A percentile compares a stretch with the other conserved stretches of the same genome.
Conservation (phyloP, 139 green algal species). For the Auxenochlorella pyrenoidosa region DNA sequence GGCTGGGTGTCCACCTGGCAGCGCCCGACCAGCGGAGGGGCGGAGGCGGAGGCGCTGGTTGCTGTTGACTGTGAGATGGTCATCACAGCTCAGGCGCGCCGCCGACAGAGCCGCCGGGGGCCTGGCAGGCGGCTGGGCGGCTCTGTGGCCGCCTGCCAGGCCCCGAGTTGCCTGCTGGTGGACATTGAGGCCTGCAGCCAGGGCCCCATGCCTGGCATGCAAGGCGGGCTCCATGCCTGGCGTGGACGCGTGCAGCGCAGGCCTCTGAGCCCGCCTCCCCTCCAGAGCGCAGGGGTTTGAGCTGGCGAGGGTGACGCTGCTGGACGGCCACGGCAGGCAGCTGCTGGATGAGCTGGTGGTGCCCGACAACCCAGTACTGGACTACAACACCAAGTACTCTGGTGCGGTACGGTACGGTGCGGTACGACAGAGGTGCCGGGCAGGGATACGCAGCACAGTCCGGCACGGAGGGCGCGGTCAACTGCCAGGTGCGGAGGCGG, state of each 20-base stretch:
- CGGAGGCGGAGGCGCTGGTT: constrained; percentile 44
- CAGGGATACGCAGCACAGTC: no score
- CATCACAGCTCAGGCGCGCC: constrained; percentile 48
- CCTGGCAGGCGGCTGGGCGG: no score
- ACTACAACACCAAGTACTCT: constrained; percentile 89
- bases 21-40: neutral
- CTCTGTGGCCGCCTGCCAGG: no score
- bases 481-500: constrained; percentile 40
- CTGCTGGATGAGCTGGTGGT: constrained; percentile 86
- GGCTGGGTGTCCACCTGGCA: constrained; percentile 15
- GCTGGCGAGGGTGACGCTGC: constrained; percentile 73
- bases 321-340: constrained; percentile 55
- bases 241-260: neutral
- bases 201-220: neutral
- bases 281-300: constrained; percentile 61
- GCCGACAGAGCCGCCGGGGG: neutral
- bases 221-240: neutral
- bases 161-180: no score
- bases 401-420: neutral
- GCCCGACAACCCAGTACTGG: constrained; percentile 77
- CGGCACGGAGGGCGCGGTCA: no score
- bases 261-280: neutral
- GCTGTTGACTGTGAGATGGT: constrained; percentile 90
- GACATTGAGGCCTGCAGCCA: neutral
- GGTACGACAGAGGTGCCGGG: no score